Evolutionary conservation across 768 basidiomycete species (phyloP), one percentile per base, ranked within the genome.

Genomic region (Lactarius psammicola): DNA sequence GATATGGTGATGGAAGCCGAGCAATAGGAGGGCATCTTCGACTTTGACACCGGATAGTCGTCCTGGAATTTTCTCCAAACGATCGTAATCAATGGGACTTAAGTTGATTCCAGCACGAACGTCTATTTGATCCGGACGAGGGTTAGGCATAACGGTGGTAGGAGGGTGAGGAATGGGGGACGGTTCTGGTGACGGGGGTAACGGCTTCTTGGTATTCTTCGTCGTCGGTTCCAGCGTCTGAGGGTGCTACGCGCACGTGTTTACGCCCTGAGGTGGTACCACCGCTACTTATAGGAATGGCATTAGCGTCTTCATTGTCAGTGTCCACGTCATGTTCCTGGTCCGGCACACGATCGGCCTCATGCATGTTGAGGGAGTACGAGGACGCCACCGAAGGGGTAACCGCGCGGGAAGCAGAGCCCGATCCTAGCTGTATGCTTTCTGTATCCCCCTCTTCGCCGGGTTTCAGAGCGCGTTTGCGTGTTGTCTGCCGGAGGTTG

Each of bases 401-500:
- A 17, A 80, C 82, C 59, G 79, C 80, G 38, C 84, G 85, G 28
- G 87, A 87, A n/a, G 73, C 77, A 42, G 80, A 72, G 33, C 78
- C 74, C 8, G 79, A 82, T 63, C 76, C 77, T 17, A 75, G 68
- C 64, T 75, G 74, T 64, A 67, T 28, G 51, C 63, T 68, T 42
- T 69, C 61, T 40, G 66, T 69, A 63, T 80, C 77, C 63, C 79
- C 79, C 65, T 78, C 79, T 68, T 82, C 82, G 70, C 81, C 78
- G 76, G 74, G 68, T 78, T 84, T 76, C 81, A 85, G 63, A 4
- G 84, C 82, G 28, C 90, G 85, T 75, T 87, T 91, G 51, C 90
- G 78, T n/a, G 90, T 82, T 20, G 88, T 89, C 77, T 93, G 90
- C 42, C 90, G 84, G 64, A 92, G 80, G 73, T 93, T 93, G 40